Conservation (phyloP, 306 rosid genomes). For the Lotus japonicus region DNA sequence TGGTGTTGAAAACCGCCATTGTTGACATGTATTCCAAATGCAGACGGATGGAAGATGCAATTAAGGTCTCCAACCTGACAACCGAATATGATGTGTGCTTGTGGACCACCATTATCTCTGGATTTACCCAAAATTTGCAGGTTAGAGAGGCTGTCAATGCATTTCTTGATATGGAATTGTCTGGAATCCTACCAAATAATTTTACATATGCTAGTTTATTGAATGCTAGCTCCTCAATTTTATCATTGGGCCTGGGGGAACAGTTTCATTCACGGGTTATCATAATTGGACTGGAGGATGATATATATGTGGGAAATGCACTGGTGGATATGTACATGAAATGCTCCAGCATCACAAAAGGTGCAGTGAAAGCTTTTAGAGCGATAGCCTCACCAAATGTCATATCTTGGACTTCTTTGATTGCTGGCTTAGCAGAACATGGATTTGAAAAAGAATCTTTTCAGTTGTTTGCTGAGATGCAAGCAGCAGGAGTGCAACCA, state of each 20-base stretch:
- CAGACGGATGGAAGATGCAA: slow-evolving; percentile 39
- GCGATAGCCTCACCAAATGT: slow-evolving; percentile 41
- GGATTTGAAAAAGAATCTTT: slow-evolving; percentile 47
- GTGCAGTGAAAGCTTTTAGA: slow-evolving; percentile 44
- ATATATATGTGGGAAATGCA: slow-evolving; percentile 49
- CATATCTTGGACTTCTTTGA: slow-evolving; percentile 68
- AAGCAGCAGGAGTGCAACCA: slow-evolving; percentile 45
- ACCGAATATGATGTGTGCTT: slow-evolving; percentile 49
- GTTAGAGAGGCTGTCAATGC: slow-evolving; percentile 46
- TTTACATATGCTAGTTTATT: slow-evolving; percentile 48
- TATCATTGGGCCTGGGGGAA: slow-evolving; percentile 42
- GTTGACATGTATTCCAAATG: slow-evolving; percentile 58
- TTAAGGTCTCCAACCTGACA: slow-evolving; percentile 51
- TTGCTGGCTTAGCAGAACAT: slow-evolving; percentile 50
- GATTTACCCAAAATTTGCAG: slow-evolving; percentile 36
- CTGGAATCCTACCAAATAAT: slow-evolving; percentile 44
- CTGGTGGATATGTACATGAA: slow-evolving; percentile 63
- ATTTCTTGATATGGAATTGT: slow-evolving; percentile 41
- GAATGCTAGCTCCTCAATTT: slow-evolving; percentile 42
- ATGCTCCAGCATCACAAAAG: slow-evolving; percentile 35
- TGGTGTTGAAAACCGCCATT: slow-evolving; percentile 56
- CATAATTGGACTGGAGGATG: slow-evolving; percentile 47
- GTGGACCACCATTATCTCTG: slow-evolving; percentile 58
- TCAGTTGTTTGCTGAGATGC: slow-evolving; percentile 46
- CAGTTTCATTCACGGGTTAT: slow-evolving; percentile 50